Percentiles rank a stretch among this genome's conserved stretches.
phyloP scores from a whole-genome alignment of 208 protist genomes.

The Leishmania lainsoni region DNA sequence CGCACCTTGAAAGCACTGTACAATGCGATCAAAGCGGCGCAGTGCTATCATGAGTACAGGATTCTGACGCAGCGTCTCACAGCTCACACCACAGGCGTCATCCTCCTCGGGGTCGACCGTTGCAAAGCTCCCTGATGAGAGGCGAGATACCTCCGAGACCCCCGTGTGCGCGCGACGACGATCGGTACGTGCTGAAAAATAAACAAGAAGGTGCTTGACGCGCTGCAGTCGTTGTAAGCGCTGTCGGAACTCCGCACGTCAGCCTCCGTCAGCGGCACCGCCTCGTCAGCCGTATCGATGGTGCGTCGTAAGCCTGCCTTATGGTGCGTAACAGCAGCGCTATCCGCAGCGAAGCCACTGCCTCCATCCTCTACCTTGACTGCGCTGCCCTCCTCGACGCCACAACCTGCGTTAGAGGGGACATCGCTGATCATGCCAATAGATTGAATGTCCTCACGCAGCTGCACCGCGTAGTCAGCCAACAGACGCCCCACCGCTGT shows the following conservation, averaged over 20 bases:
- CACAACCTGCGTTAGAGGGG: neutral
- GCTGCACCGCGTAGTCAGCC: constrained; percentile 50
- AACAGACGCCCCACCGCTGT: constrained; percentile 38
- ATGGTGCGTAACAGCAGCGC: neutral
- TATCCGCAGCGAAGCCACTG: neutral
- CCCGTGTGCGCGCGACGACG: neutral
- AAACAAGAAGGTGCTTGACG: constrained; percentile 10
- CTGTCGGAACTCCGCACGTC: constrained; percentile 15
- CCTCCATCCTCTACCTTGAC: neutral
- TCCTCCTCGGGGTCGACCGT: neutral
- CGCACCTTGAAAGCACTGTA: constrained; percentile 12
- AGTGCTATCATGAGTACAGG: constrained; percentile 19
- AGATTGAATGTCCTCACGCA: constrained; percentile 42
- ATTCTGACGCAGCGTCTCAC: constrained; percentile 18
- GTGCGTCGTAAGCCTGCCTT: neutral
- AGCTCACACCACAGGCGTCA: neutral
- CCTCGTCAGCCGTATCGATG: constrained; percentile 9
- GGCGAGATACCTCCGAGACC: neutral
- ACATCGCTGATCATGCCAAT: neutral
- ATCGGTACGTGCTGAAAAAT: neutral
- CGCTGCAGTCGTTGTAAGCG: constrained; percentile 25
- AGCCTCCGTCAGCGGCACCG: constrained; percentile 19
- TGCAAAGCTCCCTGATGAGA: neutral
- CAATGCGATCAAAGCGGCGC: constrained; percentile 14
- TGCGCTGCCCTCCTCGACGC: neutral